Evolutionary conservation across 176 grass and related monocot genomes (phyloP).

Genomic region (Musa troglodytarum): DNA sequence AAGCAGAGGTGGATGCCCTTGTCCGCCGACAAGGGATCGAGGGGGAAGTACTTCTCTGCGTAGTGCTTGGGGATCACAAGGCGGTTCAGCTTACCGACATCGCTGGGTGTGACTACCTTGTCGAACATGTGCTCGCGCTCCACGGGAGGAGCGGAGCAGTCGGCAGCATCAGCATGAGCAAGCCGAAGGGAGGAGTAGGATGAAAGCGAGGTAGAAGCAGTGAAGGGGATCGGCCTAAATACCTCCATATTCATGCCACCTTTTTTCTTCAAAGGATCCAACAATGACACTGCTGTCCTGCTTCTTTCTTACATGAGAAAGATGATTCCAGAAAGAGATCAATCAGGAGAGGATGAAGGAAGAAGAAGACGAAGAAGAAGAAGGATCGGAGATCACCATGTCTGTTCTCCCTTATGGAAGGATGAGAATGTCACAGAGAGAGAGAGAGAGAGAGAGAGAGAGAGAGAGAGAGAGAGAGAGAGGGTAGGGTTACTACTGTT

Average conservation of each 20-base stretch:
- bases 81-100: slow-evolving; percentile 84
- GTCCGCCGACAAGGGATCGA: slow-evolving; percentile 21
- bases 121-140: slow-evolving; percentile 94
- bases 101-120: slow-evolving; percentile 88
- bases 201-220: slow-evolving; percentile 4
- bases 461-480: too few species aligned
- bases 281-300: too few species aligned
- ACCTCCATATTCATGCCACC: not conserved
- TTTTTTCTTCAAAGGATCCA: not conserved
- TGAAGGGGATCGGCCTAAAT: not conserved
- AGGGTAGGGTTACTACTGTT: too few species aligned
- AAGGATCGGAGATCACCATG: too few species aligned
- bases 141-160: slow-evolving; percentile 3
- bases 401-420: too few species aligned
- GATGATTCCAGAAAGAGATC: too few species aligned
- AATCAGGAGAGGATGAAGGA: too few species aligned
- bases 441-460: too few species aligned
- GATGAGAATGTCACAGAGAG: too few species aligned
- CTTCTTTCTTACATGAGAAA: too few species aligned
- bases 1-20: slow-evolving; percentile 74
- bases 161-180: not conserved
- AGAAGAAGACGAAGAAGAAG: too few species aligned
- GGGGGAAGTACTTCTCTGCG: slow-evolving; percentile 85
- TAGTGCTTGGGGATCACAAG: slow-evolving; percentile 90
- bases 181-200: slow-evolving; percentile 1